Evolutionary conservation across 305 asterid species (phyloP).

Genomic region (Stenogyne calaminthoides): DNA sequence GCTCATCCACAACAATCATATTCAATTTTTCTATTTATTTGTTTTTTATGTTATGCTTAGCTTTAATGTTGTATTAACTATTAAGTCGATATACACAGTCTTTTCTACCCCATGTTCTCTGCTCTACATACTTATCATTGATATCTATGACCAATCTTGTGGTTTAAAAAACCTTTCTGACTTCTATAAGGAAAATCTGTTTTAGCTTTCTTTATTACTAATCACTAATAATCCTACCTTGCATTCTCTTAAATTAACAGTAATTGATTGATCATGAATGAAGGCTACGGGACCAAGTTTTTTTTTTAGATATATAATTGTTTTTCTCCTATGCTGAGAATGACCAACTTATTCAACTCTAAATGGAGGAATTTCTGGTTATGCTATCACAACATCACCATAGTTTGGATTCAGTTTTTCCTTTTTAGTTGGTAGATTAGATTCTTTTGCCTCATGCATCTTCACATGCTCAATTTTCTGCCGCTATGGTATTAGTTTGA

Average conservation of each 20-base stretch:
- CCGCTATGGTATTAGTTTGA: background rate
- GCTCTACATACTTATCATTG: background rate
- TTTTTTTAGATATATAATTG: background rate
- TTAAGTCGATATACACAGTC: background rate
- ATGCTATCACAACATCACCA: background rate
- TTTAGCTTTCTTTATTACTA: background rate
- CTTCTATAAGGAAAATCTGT: background rate
- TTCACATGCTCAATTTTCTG: background rate
- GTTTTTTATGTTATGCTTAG: background rate
- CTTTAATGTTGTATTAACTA: background rate
- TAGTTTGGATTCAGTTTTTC: background rate
- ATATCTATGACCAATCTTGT: background rate
- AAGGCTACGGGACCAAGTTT: background rate
- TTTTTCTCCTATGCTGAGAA: background rate
- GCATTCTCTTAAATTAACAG: background rate
- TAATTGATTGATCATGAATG: background rate
- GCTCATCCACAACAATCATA: conserved; percentile 17
- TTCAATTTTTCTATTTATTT: conserved; percentile 10
- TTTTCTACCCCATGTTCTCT: background rate
- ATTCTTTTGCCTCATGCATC: background rate
- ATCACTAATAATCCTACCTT: background rate
- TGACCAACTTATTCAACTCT: background rate
- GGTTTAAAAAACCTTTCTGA: background rate
- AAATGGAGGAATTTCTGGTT: background rate
- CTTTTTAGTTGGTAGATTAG: background rate